Evolutionary conservation across 129 eudicot genomes (phyloP).

Genomic region (Scalesia atractyloides): DNA sequence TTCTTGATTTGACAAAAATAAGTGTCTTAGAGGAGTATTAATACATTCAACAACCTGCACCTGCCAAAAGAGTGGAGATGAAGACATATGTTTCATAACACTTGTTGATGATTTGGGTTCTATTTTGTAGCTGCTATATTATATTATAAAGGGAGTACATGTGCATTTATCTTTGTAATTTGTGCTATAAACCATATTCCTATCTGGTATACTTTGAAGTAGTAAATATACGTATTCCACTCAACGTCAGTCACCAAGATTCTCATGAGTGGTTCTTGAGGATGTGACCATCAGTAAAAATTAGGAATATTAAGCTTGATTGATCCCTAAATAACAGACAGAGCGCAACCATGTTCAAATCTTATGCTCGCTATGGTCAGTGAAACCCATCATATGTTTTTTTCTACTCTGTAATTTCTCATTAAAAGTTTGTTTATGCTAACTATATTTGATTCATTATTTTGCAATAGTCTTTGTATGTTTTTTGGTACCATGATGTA

Average conservation of each 20-base stretch:
- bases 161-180: background rate
- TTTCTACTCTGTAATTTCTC: background rate
- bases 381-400: constrained; percentile 8
- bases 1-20: too few species aligned
- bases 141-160: background rate
- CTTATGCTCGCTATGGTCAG: too few species aligned
- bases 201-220: background rate
- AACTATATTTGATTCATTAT: background rate
- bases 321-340: background rate
- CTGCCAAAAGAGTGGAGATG: background rate
- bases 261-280: too few species aligned
- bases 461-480: constrained; percentile 9
- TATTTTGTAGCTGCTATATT: background rate
- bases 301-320: too few species aligned
- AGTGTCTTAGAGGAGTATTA: too few species aligned
- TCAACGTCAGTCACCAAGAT: too few species aligned
- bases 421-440: constrained; percentile 4
- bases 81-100: background rate
- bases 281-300: too few species aligned
- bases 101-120: background rate
- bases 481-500: background rate
- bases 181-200: background rate
- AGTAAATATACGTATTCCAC: too few species aligned
- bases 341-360: too few species aligned
- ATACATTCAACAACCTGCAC: too few species aligned